A percentile compares a stretch with the other conserved stretches of the same genome.
phyloP scores from a whole-genome alignment of 805 yeast genomes.

The Candida qinlingensis region DNA sequence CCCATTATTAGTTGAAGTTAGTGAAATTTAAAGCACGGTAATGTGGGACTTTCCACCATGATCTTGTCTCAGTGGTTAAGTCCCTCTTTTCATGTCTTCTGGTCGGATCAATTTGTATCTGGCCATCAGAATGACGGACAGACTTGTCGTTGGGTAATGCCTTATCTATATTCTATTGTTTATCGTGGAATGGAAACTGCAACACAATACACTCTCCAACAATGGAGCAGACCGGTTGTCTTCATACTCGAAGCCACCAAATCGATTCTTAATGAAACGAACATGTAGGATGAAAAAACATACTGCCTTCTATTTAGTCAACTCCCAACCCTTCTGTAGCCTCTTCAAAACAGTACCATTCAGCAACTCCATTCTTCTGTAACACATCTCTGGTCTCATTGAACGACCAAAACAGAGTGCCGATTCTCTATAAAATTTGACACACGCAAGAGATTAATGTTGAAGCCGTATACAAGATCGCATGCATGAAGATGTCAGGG shows the following conservation, averaged over 20 bases:
- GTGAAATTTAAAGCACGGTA: conserved; percentile 31
- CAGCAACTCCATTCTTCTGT: conserved; percentile 28
- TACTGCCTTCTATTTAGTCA: conserved; percentile 21
- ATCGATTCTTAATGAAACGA: no score
- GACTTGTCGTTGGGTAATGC: neutral
- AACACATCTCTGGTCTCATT: conserved; percentile 33
- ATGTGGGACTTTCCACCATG: conserved; percentile 33
- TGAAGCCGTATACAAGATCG: no score
- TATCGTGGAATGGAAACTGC: no score
- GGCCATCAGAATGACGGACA: neutral
- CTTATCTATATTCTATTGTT: no score
- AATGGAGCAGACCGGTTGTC: no score
- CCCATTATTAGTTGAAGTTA: conserved; percentile 42
- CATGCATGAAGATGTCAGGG: no score
- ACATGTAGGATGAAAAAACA: no score
- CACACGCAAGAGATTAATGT: no score
- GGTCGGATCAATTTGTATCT: neutral
- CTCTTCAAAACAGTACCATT: conserved; percentile 26
- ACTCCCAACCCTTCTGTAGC: conserved; percentile 36
- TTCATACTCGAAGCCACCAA: no score
- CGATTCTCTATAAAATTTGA: no score
- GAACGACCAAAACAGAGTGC: conserved; percentile 34
- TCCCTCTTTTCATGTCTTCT: neutral
- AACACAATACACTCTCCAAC: no score
- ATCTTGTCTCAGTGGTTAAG: conserved; percentile 13